phyloP scores from a whole-genome alignment of 2,329 filamentous ascomycete species.

The Fusarium anthophilum region DNA sequence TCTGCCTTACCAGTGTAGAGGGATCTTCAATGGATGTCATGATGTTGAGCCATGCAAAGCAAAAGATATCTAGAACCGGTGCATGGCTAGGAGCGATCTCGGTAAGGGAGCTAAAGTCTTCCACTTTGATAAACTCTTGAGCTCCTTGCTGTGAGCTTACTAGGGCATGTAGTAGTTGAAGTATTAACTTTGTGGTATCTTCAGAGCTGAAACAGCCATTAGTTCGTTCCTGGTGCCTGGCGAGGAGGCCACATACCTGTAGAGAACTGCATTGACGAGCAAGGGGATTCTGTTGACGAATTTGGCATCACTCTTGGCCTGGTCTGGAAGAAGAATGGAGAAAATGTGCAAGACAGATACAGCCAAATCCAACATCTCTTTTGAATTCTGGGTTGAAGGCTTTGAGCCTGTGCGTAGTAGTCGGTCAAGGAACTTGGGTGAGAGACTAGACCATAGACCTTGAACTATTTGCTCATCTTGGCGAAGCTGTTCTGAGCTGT shows the following conservation, averaged over 20 bases:
- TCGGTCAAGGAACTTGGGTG: conserved; percentile 71
- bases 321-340: conserved; percentile 62
- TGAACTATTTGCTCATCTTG: conserved; percentile 57
- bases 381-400: conserved; percentile 55
- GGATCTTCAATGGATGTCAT: conserved; percentile 47
- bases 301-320: conserved; percentile 54
- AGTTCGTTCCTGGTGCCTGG: neutral
- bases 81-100: conserved; percentile 65
- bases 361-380: conserved; percentile 70
- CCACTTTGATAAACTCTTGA: conserved; percentile 55
- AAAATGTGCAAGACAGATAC: conserved; percentile 73
- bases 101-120: conserved; percentile 64
- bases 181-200: conserved; percentile 61
- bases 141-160: conserved; percentile 63
- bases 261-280: conserved; percentile 62
- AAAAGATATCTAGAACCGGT: conserved; percentile 64
- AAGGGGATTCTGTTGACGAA: conserved; percentile 63
- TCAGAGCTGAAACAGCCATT: conserved; percentile 53
- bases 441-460: conserved; percentile 68
- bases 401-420: conserved; percentile 65
- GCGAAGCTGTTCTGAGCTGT: conserved; percentile 64
- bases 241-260: conserved; percentile 55
- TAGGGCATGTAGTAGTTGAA: conserved; percentile 67
- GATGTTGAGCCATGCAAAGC: conserved; percentile 65
- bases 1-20: conserved; percentile 47